These are phyloP conservation scores for Hypoxylon rubiginosum DNA, from an alignment of 2,329 filamentous ascomycete genomes.

Conservation along the genomic window DNA sequence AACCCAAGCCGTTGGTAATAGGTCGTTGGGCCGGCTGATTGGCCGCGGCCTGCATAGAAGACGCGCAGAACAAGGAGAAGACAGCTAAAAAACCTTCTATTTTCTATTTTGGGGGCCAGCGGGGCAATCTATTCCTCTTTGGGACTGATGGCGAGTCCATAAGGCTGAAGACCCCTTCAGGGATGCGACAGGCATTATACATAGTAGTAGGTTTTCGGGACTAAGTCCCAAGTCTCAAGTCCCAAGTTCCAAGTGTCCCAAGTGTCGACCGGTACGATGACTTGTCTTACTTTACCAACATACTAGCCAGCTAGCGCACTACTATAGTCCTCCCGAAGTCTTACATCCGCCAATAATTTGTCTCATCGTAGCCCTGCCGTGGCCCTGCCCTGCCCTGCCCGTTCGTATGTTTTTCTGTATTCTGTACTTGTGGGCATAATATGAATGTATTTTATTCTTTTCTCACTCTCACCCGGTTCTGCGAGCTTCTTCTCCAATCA, in stretches of 20 bases:
- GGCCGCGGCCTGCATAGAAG: constrained; percentile 20
- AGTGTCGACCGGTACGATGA: neutral
- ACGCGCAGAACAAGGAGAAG: constrained; percentile 23
- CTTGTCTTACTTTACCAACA: neutral
- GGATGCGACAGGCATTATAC: constrained; percentile 7
- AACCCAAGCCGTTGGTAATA: constrained; percentile 25
- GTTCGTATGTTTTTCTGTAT: neutral
- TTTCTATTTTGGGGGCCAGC: constrained; percentile 28
- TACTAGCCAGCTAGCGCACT: neutral
- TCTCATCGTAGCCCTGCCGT: neutral
- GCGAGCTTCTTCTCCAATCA: constrained; percentile 1
- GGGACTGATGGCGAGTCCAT: constrained; percentile 7
- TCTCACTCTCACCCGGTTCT: neutral
- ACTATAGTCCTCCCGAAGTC: neutral
- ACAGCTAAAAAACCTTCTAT: constrained; percentile 7
- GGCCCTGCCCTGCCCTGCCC: neutral
- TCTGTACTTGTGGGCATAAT: neutral
- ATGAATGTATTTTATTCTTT: neutral
- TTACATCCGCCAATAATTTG: constrained; percentile 8
- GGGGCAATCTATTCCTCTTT: constrained; percentile 21
- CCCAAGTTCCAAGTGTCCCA: neutral
- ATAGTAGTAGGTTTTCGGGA: no score
- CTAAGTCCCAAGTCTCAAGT: neutral
- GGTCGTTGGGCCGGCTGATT: neutral
- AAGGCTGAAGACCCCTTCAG: constrained; percentile 27